A percentile compares a stretch with the other conserved stretches of the same genome.
phyloP scores from a whole-genome alignment of 2,329 filamentous ascomycete genomes.

The Claviceps purpurea region DNA sequence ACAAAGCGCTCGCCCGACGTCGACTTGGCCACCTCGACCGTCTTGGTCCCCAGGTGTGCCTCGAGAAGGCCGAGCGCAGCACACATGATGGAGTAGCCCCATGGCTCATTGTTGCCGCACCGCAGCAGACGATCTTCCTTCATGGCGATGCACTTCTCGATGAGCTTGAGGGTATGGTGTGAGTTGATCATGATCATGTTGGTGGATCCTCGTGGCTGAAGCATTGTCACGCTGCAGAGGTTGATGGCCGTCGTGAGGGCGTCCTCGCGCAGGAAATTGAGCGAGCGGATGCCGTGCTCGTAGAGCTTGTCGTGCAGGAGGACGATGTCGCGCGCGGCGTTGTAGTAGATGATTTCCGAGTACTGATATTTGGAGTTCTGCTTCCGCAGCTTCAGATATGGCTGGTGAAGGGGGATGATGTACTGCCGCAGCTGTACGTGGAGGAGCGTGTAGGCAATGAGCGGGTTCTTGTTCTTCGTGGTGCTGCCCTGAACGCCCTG shows the following conservation, averaged over 20 bases:
- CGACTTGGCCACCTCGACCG: conserved; percentile 42
- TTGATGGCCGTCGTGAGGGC: conserved; percentile 47
- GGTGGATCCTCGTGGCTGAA: conserved; percentile 44
- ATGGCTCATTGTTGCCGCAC: conserved; percentile 51
- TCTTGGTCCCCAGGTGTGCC: conserved; percentile 44
- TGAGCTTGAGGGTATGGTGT: conserved; percentile 44
- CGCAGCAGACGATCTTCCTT: conserved; percentile 47
- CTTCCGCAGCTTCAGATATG: conserved; percentile 45
- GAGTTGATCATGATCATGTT: conserved; percentile 51
- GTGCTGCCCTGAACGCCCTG: conserved; percentile 10
- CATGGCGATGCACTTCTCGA: conserved; percentile 47
- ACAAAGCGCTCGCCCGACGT: conserved; percentile 46
- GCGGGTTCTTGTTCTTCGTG: conserved; percentile 33
- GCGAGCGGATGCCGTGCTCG: conserved; percentile 42
- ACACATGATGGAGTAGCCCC: conserved; percentile 52
- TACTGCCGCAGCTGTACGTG: conserved; percentile 49
- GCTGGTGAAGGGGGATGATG: conserved; percentile 48
- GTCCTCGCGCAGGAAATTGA: conserved; percentile 49
- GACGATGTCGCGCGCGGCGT: conserved; percentile 46
- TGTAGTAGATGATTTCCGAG: conserved; percentile 51
- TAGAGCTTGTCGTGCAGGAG: conserved; percentile 48
- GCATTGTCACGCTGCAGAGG: conserved; percentile 46
- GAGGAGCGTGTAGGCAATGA: conserved; percentile 45
- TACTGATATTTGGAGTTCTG: conserved; percentile 48
- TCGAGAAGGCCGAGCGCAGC: conserved; percentile 45